A percentile compares a stretch with the other conserved stretches of the same genome.
phyloP scores from a whole-genome alignment of 176 grass and related monocot species.

The Aegilops tauschii region DNA sequence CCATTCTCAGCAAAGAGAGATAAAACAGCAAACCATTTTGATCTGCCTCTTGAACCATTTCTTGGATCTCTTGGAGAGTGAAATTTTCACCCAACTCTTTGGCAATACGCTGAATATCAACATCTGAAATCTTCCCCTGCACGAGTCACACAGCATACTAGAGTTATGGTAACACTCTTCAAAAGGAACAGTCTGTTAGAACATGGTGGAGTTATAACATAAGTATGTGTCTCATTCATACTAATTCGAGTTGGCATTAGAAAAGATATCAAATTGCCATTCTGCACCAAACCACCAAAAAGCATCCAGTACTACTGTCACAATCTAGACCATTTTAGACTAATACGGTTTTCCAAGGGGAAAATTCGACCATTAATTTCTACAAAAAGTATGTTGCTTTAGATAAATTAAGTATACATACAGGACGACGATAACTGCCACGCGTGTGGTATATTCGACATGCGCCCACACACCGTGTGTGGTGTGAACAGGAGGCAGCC shows the following conservation, averaged over 20 bases:
- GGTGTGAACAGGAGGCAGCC: too few species aligned
- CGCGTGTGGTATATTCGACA: too few species aligned
- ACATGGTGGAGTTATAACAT: not conserved
- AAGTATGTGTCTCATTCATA: not conserved
- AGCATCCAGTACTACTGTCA: not conserved
- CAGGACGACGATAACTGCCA: too few species aligned
- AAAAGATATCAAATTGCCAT: not conserved
- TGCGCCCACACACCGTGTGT: too few species aligned
- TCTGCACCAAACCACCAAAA: not conserved
- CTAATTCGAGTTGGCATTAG: not conserved
- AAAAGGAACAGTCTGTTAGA: not conserved
- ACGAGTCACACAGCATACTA: not conserved
- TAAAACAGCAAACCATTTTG: slow-evolving; percentile 40
- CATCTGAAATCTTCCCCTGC: slow-evolving; percentile 86
- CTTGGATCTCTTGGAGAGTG: slow-evolving; percentile 77
- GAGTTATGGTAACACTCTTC: not conserved
- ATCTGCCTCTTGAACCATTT: slow-evolving; percentile 89
- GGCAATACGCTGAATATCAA: slow-evolving; percentile 77
- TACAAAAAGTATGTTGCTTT: not conserved
- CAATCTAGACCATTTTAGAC: not conserved
- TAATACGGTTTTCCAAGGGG: not conserved
- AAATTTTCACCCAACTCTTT: slow-evolving; percentile 82
- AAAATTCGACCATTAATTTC: not conserved
- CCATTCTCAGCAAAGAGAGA: not conserved
- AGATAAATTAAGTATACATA: not conserved